Conservation (phyloP, 495 filamentous ascomycete species). For the Hypoxylon fragiforme region DNA sequence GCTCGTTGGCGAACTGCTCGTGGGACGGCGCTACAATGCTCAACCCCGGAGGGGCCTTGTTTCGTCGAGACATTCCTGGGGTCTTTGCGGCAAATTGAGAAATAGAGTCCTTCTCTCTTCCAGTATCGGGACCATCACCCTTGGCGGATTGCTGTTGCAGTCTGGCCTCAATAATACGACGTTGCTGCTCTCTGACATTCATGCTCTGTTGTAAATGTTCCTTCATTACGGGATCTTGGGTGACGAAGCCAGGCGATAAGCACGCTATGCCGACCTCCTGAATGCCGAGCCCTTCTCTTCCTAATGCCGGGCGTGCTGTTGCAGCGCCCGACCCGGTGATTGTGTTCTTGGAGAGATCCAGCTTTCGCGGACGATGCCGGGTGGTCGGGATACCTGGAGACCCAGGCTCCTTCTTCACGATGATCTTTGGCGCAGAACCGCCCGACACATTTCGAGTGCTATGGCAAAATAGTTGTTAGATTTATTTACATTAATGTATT, state of each 20-base stretch:
- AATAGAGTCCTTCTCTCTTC: constrained; percentile 57
- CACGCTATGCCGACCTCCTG: constrained; percentile 94
- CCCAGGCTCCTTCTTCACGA: constrained; percentile 94
- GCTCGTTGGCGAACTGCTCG: constrained; percentile 90
- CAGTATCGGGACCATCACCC: constrained; percentile 62
- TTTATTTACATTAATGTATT: too few relatives aligned
- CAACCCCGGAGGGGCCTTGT: constrained; percentile 83
- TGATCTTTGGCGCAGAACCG: constrained; percentile 68
- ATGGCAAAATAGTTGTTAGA: constrained; percentile 28
- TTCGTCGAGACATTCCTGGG: constrained; percentile 64
- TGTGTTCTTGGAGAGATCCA: constrained; percentile 83
- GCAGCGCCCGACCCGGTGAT: constrained; percentile 58
- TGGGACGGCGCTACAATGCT: constrained; percentile 97
- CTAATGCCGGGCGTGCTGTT: constrained; percentile 71
- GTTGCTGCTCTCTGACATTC: constrained; percentile 90
- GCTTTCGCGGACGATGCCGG: constrained; percentile 82
- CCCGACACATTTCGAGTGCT: constrained; percentile 57
- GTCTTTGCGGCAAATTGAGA: constrained; percentile 64
- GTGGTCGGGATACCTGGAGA: constrained; percentile 75
- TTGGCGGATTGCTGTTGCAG: constrained; percentile 85
- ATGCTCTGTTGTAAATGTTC: constrained; percentile 93
- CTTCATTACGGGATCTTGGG: constrained; percentile 93
- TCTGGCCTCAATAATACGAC: constrained; percentile 90
- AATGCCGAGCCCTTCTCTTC: constrained; percentile 77
- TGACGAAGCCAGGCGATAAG: constrained; percentile 92